Base-by-base conservation (phyloP, 257 asterid genomes). In the Datura wrightii region DNA sequence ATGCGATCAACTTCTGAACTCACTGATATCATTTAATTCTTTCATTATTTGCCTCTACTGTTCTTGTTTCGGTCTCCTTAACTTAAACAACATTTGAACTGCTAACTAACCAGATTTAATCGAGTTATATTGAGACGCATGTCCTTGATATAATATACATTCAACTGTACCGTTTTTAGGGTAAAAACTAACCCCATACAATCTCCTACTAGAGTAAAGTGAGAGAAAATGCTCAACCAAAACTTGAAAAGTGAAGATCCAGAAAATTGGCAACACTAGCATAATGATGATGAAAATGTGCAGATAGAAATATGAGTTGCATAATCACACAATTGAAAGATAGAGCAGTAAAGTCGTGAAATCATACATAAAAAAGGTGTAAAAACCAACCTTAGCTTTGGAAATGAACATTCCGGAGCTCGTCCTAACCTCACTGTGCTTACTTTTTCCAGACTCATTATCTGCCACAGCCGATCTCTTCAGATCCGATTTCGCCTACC, bases 391-490 rank as follows among this genome's bases (percentile, higher is more conserved):
- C 98, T 93, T 94, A 59, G 67, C 97, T 88, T 93, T 96, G 36
- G 86, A 16, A 71, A 96, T 96, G 74, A 96, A 94, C 98, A 93
- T 96, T 76, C 99, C 99, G 5, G 99, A 96, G 90, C 99, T 94
- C 46, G 98, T 96, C 89, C 99, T 94, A 67, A 92, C 97, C 87
- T 92, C 97, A 76, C 98, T 94, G 9, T 88, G 91, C 87, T 88
- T 92, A 86, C 95, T 91, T 85, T 91, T 82, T 67, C 99, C 99
- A 59, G 99, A 94, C 50, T 84, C 86, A 90, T 92, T 91, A 86
- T 96, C 98, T 3, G 98, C 98, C 86, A 96, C 99, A 10, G 92
- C 93, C 9, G 98, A 96, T 88, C 98, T 92, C 93, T 93, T 96
- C 92, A 96, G 85, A 92, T 93, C 98, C 56, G 89, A 74, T 90